Evolutionary conservation across 768 basidiomycete genomes (phyloP).

Genomic region (Xerocomus brunneocitrinus): DNA sequence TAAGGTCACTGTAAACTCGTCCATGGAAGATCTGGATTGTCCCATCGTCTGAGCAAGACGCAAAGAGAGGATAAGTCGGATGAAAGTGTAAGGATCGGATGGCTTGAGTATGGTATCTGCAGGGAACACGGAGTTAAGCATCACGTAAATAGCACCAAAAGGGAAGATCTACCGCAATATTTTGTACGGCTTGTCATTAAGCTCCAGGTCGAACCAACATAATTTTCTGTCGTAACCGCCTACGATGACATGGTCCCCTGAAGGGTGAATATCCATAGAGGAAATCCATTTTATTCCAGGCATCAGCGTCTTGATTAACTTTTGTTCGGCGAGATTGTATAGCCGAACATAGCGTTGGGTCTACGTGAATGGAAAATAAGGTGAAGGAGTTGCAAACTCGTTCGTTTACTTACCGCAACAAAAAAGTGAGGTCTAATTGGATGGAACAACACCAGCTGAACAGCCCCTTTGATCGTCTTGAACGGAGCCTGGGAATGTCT

Average conservation of each 20-base stretch:
- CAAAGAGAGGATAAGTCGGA: slow-evolving; percentile 91
- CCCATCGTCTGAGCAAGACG: slow-evolving; percentile 95
- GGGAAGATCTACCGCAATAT: slow-evolving; percentile 64
- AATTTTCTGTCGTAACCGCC: slow-evolving; percentile 97
- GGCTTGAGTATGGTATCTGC: slow-evolving; percentile 88
- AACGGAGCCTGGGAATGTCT: slow-evolving; percentile 98
- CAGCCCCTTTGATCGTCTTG: slow-evolving; percentile 87
- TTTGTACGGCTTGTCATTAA: slow-evolving; percentile 96
- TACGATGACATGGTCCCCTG: slow-evolving; percentile 93
- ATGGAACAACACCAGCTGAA: slow-evolving; percentile 93
- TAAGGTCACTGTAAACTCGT: slow-evolving; percentile 89
- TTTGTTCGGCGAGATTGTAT: slow-evolving; percentile 93
- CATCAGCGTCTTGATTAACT: slow-evolving; percentile 85
- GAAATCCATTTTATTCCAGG: slow-evolving; percentile 99
- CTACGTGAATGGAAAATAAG: slow-evolving; percentile 37
- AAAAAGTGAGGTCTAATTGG: slow-evolving; percentile 94
- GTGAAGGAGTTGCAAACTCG: slow-evolving; percentile 8
- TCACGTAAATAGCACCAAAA: not conserved
- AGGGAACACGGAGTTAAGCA: slow-evolving; percentile 8
- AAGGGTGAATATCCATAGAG: slow-evolving; percentile 93
- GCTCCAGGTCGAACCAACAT: slow-evolving; percentile 98
- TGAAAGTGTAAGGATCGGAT: slow-evolving; percentile 93
- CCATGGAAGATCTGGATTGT: slow-evolving; percentile 96
- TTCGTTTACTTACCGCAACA: slow-evolving; percentile 71
- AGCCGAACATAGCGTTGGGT: slow-evolving; percentile 95